Evolutionary conservation across 2,329 filamentous ascomycete genomes (phyloP), one percentile per base, ranked within the genome.

Genomic region (Aspergillus awamori): DNA sequence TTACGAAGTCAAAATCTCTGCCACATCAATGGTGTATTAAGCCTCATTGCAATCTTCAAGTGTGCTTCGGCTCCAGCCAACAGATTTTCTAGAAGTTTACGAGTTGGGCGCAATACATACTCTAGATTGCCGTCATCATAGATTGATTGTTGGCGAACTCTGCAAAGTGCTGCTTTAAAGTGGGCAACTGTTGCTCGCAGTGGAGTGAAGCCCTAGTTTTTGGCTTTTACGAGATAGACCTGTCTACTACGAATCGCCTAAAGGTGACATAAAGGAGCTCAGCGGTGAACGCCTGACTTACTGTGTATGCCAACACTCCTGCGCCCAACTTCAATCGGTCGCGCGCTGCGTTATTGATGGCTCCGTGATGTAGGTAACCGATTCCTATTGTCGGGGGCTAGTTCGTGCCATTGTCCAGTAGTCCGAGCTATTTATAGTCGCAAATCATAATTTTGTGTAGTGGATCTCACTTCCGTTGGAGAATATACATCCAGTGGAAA

Each of bases 401-500:
- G 6, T 45, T 17, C 6, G 41, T 45, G 41, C 39, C n/a, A 17
- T 20, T 22, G 20, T 39, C 15, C 8, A 8, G 41, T 15, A 28
- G 30, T 15, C 6, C 11, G 30, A 8, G 17, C 20, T 54, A 39
- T 28, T 26, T 13, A 11, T 41, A 36, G 11, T 47, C 41, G 28
- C 2, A 45, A 22, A 43, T 39, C 20, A 17, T n/a, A 24, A 10
- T 33, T 30, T 8, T 22, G 38, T 15, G n/a, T 5, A 4, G 17
- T 22, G 8, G 7, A 43, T 45, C 45, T 49, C 53, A 75, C 57
- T 63, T 67, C 8, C 74, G 69, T 43, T 69, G 66, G 26, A 77
- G 54, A 4, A 72, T 64, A 66, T 77, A 76, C 11, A 76, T 33
- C 75, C 74, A 77, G 59, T 77, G 75, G 57, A 72, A 77, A 5